Evolutionary conservation across 1,139 yeast genomes (phyloP), one percentile per base, ranked within the genome.

Genomic region (Suhomyces yuchorum): DNA sequence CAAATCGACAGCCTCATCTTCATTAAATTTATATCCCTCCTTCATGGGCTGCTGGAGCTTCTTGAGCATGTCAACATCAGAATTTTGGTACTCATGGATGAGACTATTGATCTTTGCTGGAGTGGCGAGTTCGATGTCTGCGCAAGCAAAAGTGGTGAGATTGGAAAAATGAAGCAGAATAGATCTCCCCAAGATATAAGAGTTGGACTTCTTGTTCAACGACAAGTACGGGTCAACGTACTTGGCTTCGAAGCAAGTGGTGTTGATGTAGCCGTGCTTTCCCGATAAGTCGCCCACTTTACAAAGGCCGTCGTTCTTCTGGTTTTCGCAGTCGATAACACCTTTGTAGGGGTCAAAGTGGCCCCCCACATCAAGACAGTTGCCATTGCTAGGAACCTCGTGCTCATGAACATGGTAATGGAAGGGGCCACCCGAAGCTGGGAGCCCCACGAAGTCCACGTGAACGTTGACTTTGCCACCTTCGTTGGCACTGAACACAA

Each of bases 281-380:
- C 87, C 87, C 40, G 84, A 77, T 54, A 82, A 76, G 58, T 82
- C 86, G 40, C 87, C 87, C 26, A 81, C 75, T 62, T 79, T 80
- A 61, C 86, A 81, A 42, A 65, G 68, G 8, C 82, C 67, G 61
- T 83, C 84, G 55, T 73, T 71, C 18, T 70, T 71, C 50, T 74
- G 73, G 12, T 56, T 55, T 40, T 71, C 75, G 61, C 85, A 81
- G 42, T 69, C 68, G 3, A 68, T 60, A 15, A 73, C 61, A 2
- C 81, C 83, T 41, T 66, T 57, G 58, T 70, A 81, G 11, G 86
- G 86, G 56, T 81, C 80, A 50, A 82, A 79, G 53, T 78, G 82
- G 32, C 57, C 65, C 3, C 82, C 84, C 38, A 75, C 76, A 18
- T 68, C 67, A 37, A 74, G 77, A 63, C 87, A 82, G 49, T 68